These are phyloP conservation scores for Agrostemma githago DNA, from an alignment of 148 eudicot genomes.

Conservation along the genomic window DNA sequence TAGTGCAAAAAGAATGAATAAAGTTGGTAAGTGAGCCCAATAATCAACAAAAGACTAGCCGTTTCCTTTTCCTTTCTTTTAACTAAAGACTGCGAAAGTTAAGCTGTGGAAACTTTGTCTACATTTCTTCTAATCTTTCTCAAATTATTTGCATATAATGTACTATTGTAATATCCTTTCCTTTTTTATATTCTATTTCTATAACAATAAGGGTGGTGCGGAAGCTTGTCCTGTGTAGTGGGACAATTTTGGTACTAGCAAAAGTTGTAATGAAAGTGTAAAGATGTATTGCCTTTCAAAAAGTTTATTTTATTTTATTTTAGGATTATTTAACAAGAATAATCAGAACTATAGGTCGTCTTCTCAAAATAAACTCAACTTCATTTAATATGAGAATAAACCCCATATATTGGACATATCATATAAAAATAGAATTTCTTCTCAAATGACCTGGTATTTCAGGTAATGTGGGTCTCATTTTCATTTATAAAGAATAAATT, in stretches of 20 bases:
- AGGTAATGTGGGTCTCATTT: too few relatives aligned
- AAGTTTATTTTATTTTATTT: slow-evolving; percentile 10
- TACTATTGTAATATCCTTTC: too few relatives aligned
- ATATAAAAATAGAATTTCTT: too few relatives aligned
- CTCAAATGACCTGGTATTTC: too few relatives aligned
- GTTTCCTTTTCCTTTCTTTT: slow-evolving; percentile 27
- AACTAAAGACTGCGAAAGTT: slow-evolving; percentile 55
- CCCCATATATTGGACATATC: too few relatives aligned
- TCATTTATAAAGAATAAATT: too few relatives aligned
- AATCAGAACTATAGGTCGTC: too few relatives aligned
- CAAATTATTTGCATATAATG: slow-evolving; percentile 3
- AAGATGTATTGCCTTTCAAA: slow-evolving; percentile 44
- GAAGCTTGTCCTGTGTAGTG: slow-evolving; percentile 38
- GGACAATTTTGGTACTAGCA: slow-evolving; percentile 27
- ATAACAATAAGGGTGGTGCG: slow-evolving; percentile 20
- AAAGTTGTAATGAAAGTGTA: slow-evolving; percentile 26
- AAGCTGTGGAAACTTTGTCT: slow-evolving; percentile 68
- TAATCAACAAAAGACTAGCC: slow-evolving; percentile 32
- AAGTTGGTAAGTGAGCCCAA: slow-evolving; percentile 36
- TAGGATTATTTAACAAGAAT: too few relatives aligned
- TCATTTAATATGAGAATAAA: too few relatives aligned
- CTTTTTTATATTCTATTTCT: background rate
- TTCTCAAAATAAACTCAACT: too few relatives aligned
- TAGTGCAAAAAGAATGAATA: slow-evolving; percentile 32
- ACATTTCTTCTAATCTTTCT: slow-evolving; percentile 29